phyloP scores from a whole-genome alignment of 352 stramenopile genomes.

The Phytophthora meadii region DNA sequence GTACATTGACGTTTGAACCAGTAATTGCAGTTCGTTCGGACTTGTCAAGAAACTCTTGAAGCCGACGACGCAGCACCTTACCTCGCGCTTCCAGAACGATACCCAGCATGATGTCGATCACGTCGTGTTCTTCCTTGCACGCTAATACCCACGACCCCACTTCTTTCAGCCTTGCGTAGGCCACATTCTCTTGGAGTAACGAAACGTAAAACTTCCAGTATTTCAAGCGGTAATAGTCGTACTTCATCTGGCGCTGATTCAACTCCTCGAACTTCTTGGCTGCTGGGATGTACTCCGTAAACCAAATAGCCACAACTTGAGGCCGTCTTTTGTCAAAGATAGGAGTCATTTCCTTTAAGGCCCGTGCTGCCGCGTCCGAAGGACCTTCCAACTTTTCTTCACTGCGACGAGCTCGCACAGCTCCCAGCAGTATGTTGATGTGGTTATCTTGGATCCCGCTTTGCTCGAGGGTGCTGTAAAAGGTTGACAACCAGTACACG shows the following conservation, averaged over 20 bases:
- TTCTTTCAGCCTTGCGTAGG: slow-evolving; percentile 72
- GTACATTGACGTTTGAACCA: background rate
- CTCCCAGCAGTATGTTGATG: slow-evolving; percentile 25
- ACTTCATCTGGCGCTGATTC: slow-evolving; percentile 86
- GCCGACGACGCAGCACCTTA: slow-evolving; percentile 43
- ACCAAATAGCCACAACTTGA: slow-evolving; percentile 74
- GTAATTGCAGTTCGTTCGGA: background rate
- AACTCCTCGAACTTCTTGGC: slow-evolving; percentile 84
- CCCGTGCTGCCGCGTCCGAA: slow-evolving; percentile 44
- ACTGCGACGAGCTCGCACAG: slow-evolving; percentile 31
- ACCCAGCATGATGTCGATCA: slow-evolving; percentile 78
- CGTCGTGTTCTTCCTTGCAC: slow-evolving; percentile 86
- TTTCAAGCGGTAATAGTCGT: slow-evolving; percentile 77
- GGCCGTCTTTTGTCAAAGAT: slow-evolving; percentile 75
- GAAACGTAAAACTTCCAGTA: slow-evolving; percentile 76
- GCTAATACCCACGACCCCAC: slow-evolving; percentile 71
- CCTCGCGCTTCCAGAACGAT: slow-evolving; percentile 55
- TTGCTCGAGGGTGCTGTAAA: slow-evolving; percentile 33
- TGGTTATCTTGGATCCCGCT: slow-evolving; percentile 14
- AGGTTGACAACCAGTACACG: slow-evolving; percentile 57
- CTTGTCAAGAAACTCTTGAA: slow-evolving; percentile 29
- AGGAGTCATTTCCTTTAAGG: slow-evolving; percentile 59
- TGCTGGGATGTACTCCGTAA: slow-evolving; percentile 71
- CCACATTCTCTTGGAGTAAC: slow-evolving; percentile 57
- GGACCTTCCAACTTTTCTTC: slow-evolving; percentile 24